These are phyloP conservation scores for Pythium aristosporum DNA, from an alignment of 352 stramenopile genomes.

Conservation along the genomic window DNA sequence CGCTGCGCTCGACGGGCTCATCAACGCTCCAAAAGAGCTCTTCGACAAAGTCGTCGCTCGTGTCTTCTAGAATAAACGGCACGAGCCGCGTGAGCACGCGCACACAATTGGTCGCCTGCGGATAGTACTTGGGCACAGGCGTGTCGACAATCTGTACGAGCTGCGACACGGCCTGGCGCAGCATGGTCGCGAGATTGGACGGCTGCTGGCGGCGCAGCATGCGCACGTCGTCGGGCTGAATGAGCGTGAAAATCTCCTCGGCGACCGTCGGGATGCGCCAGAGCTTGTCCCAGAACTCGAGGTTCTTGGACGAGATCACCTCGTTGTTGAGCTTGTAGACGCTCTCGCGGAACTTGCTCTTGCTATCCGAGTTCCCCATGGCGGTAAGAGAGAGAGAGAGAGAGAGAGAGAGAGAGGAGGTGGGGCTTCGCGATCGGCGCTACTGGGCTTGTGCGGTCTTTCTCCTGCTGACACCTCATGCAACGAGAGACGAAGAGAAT, in stretches of 20 bases:
- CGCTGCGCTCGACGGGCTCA: conserved; percentile 16
- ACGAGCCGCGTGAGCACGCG: conserved; percentile 80
- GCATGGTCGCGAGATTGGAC: conserved; percentile 80
- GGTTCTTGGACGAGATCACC: conserved; percentile 79
- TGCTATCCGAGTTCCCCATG: conserved; percentile 90
- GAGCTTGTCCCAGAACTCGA: conserved; percentile 90
- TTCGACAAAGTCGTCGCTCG: conserved; percentile 80
- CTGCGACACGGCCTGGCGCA: conserved; percentile 76
- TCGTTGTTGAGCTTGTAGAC: conserved; percentile 92
- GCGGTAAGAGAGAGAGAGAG: not conserved
- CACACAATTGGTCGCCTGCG: conserved; percentile 83
- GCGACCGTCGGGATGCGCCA: conserved; percentile 87
- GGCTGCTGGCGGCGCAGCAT: conserved; percentile 86
- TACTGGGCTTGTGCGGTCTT: not conserved
- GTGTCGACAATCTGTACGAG: conserved; percentile 87
- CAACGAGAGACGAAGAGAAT: conserved; percentile 10
- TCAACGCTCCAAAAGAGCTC: conserved; percentile 77
- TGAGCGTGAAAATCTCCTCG: conserved; percentile 89
- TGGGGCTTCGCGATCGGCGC: not conserved
- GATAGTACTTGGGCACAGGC: conserved; percentile 87
- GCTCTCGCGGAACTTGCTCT: conserved; percentile 91
- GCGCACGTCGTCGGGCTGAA: conserved; percentile 86
- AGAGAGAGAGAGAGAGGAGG: not conserved
- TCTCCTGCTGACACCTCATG: conserved; percentile 23
- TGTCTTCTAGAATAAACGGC: conserved; percentile 84